Evolutionary conservation across 345 rosid species (phyloP), one percentile per base, ranked within the genome.

Genomic region (Gossypioides kirkii): DNA sequence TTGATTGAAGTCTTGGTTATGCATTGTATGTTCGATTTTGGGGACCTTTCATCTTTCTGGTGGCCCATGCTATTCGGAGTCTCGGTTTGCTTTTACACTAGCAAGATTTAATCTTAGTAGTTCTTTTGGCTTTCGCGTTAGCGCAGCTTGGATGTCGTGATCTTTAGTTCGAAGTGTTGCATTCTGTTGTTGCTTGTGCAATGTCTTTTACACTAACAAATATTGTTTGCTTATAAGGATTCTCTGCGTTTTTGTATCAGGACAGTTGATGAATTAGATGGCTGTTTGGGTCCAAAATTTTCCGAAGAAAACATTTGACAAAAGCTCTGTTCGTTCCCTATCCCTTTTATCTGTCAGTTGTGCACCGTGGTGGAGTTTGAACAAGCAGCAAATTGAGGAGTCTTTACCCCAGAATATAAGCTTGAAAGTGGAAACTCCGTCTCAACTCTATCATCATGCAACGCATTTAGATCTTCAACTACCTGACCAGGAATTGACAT

Each of bases 401-500:
- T 74, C 82, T 10, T 79, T 73, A 61, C 74, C 89, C 38, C 85
- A 85, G 64, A 74, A 80, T 60, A 72, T 79, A 45, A 79, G 86
- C 85, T 77, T 87, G 84, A 85, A 85, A 41, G 76, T 78, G 64
- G 92, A 87, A 72, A 74, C 78, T 71, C 81, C 81, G 45, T 73
- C 77, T 18, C 89, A 77, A 54, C 84, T 60, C 69, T 52, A 79
- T 28, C 76, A 67, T 47, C 70, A 49, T 63, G 50, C 86, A n/a
- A 87, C 84, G 80, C 90, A 82, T 70, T 71, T 81, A 72, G 80
- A 79, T 73, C 80, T 84, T 62, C 81, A 80, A 41, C 70, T 80
- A 73, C 92, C 83, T 65, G 94, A 84, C 61, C 94, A 81, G 62
- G 96, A 90, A 50, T 82, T 85, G 9, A 77, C 87, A 32, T 86